Percentiles rank a stretch among this genome's conserved stretches.
Conservation (phyloP, 441 rosid genomes). For the Populus hybrid region DNA sequence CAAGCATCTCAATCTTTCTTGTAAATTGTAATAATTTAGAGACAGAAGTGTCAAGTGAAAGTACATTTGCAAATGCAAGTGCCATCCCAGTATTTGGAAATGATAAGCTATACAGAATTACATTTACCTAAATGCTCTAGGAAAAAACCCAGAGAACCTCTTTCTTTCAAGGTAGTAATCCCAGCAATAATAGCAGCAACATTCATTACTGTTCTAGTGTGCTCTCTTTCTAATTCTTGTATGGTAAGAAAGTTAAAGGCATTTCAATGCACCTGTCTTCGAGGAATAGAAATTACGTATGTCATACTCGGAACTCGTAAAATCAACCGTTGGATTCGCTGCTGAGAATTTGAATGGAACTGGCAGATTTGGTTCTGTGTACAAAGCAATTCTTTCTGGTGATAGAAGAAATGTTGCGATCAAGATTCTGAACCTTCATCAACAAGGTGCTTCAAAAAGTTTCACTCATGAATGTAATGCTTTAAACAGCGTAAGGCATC, state of each 20-base stretch:
- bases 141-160: conserved; percentile 2
- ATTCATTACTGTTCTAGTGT: conserved; percentile 4
- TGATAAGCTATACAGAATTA: conserved; percentile 31
- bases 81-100: conserved; percentile 36
- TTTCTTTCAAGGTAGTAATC: conserved; percentile 12
- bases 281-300: neutral
- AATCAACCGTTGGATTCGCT: conserved; percentile 37
- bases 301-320: conserved; percentile 27
- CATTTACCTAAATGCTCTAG: conserved; percentile 25
- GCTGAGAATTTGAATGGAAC: conserved; percentile 30
- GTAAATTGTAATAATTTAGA: too few species aligned
- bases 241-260: conserved; percentile 8
- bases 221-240: neutral
- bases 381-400: conserved; percentile 25
- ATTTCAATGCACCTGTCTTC: too few species aligned
- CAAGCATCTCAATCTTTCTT: too few species aligned
- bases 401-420: conserved; percentile 21
- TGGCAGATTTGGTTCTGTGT: conserved; percentile 44
- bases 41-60: neutral
- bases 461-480: conserved; percentile 41
- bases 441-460: conserved; percentile 39
- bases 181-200: neutral
- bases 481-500: conserved; percentile 31
- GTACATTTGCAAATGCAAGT: conserved; percentile 27
- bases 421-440: conserved; percentile 40